Evolutionary conservation across 768 basidiomycete genomes (phyloP).

Genomic region (Crassisporium funariophilum): DNA sequence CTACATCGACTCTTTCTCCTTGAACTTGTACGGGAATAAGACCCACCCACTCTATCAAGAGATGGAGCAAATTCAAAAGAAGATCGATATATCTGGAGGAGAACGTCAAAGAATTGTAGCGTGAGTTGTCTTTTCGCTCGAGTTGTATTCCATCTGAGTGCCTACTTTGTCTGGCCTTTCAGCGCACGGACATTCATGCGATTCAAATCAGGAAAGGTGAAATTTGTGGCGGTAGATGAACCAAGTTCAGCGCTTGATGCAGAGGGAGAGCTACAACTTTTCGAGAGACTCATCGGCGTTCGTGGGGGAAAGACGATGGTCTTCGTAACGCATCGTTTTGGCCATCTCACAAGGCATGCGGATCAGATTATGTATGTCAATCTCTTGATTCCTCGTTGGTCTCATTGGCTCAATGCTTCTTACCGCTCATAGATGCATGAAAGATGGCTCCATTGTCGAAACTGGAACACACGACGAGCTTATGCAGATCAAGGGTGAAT

Average conservation of each 20-base stretch:
- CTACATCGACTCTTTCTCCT: conserved; percentile 17
- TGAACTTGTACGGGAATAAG: conserved; percentile 35
- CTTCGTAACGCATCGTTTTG: conserved; percentile 59
- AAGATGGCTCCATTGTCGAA: conserved; percentile 42
- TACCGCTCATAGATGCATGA: conserved; percentile 50
- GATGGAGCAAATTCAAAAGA: conserved; percentile 26
- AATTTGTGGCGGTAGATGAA: conserved; percentile 58
- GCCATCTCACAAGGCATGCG: conserved; percentile 48
- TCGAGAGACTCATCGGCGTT: conserved; percentile 37
- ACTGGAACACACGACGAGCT: conserved; percentile 43
- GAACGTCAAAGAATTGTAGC: conserved; percentile 53
- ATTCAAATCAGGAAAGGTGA: conserved; percentile 38
- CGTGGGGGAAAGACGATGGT: conserved; percentile 55
- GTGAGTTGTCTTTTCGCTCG: conserved; percentile 32
- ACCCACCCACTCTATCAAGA: conserved; percentile 27
- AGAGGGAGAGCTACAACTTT: conserved; percentile 50
- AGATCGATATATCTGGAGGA: conserved; percentile 41
- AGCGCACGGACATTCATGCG: conserved; percentile 52
- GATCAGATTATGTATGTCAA: conserved; percentile 52
- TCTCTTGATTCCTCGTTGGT: conserved; percentile 1
- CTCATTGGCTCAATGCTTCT: neutral
- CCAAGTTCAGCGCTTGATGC: conserved; percentile 61
- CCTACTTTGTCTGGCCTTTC: conserved; percentile 2
- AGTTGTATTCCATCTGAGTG: neutral
- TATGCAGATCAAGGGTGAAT: conserved; percentile 37